Evolutionary conservation across 2,329 filamentous ascomycete species (phyloP).

Genomic region (Passalora sequoiae): DNA sequence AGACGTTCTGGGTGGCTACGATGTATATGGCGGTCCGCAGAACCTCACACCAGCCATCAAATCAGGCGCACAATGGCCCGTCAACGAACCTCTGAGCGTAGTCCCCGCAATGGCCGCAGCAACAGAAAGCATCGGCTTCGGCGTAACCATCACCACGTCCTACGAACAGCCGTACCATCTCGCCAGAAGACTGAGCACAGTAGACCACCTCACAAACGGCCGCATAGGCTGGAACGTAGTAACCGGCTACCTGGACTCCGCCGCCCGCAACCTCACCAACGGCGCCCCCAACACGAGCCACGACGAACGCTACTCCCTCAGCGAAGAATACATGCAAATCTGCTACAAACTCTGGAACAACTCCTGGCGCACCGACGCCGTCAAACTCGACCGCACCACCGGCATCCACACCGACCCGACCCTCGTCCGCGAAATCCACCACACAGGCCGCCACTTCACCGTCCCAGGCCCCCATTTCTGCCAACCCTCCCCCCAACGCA

Average conservation of each 20-base stretch:
- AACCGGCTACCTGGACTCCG: conserved; percentile 63
- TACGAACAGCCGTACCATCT: conserved; percentile 66
- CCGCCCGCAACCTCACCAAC: conserved; percentile 57
- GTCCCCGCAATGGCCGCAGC: conserved; percentile 64
- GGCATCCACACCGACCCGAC: conserved; percentile 57
- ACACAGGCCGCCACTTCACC: conserved; percentile 58
- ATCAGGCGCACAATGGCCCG: conserved; percentile 63
- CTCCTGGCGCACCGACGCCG: conserved; percentile 63
- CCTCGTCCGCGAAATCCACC: conserved; percentile 61
- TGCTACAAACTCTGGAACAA: conserved; percentile 60
- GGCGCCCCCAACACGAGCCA: conserved; percentile 55
- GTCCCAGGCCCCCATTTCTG: conserved; percentile 63
- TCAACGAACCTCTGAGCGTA: conserved; percentile 62
- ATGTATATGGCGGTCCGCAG: conserved; percentile 60
- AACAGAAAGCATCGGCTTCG: conserved; percentile 63
- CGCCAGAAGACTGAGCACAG: conserved; percentile 58
- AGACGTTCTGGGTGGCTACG: conserved; percentile 61
- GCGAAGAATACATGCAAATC: conserved; percentile 60
- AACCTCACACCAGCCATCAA: conserved; percentile 57
- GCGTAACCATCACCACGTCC: conserved; percentile 62
- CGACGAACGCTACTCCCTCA: conserved; percentile 60
- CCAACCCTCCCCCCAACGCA: conserved; percentile 62
- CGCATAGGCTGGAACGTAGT: conserved; percentile 48
- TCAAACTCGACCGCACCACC: conserved; percentile 53
- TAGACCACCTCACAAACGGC: conserved; percentile 58